Conservation (phyloP, 805 yeast species). For the Monosporozyma aerobia region DNA sequence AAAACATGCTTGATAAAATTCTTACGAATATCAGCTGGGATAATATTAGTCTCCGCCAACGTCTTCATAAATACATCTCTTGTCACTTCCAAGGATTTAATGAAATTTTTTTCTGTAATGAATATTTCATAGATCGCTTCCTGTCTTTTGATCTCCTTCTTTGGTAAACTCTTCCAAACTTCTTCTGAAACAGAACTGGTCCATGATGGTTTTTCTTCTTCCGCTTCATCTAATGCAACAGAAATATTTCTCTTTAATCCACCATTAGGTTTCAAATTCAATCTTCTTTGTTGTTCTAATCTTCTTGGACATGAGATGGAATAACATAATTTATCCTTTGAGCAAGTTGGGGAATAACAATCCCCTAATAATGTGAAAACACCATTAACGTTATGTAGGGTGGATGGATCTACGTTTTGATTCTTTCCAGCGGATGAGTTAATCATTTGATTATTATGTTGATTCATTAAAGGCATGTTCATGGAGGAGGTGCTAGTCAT, state of each 20-base stretch:
- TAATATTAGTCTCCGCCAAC: slow-evolving; percentile 72
- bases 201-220: slow-evolving; percentile 82
- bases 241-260: slow-evolving; percentile 60
- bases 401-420: slow-evolving; percentile 1
- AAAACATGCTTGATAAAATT: slow-evolving; percentile 87
- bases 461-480: neutral
- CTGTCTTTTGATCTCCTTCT: slow-evolving; percentile 82
- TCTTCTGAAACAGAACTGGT: slow-evolving; percentile 81
- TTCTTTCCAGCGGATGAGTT: neutral
- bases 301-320: slow-evolving; percentile 95
- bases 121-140: slow-evolving; percentile 91
- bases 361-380: slow-evolving; percentile 88
- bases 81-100: slow-evolving; percentile 85
- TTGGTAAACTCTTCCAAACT: slow-evolving; percentile 67
- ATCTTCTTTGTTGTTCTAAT: slow-evolving; percentile 88
- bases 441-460: neutral
- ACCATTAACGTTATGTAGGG: slow-evolving; percentile 48
- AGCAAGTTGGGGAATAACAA: slow-evolving; percentile 95
- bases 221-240: slow-evolving; percentile 32
- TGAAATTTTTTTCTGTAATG: slow-evolving; percentile 90
- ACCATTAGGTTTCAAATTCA: slow-evolving; percentile 80
- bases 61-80: slow-evolving; percentile 94
- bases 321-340: slow-evolving; percentile 79
- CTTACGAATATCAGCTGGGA: slow-evolving; percentile 82
- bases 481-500: slow-evolving; percentile 8